A percentile compares a stretch with the other conserved stretches of the same genome.
These are phyloP conservation scores for Dipteronia dyeriana DNA, from an alignment of 345 rosid genomes.

Conservation along the genomic window DNA sequence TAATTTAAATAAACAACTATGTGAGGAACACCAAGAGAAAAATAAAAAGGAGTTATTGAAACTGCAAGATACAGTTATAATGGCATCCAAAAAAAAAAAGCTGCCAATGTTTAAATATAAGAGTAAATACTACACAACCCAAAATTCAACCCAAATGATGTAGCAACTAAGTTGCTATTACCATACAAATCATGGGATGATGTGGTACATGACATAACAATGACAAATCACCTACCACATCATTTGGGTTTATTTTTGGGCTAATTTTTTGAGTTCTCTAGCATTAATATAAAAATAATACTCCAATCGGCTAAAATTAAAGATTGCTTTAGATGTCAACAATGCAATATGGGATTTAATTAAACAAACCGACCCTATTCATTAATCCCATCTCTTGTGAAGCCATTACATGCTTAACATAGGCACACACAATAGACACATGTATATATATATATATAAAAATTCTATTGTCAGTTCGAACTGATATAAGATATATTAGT, in stretches of 20 bases:
- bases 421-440: neutral
- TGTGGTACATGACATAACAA: too few relatives aligned
- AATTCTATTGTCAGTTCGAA: too few relatives aligned
- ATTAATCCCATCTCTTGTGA: neutral
- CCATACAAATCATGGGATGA: too few relatives aligned
- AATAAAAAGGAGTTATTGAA: neutral
- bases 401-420: neutral
- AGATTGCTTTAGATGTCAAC: neutral
- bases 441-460: neutral
- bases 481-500: too few relatives aligned
- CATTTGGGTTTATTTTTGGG: too few relatives aligned
- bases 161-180: too few relatives aligned
- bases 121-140: too few relatives aligned
- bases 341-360: neutral
- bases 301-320: neutral
- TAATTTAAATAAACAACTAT: neutral
- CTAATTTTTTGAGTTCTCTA: too few relatives aligned
- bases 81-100: neutral
- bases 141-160: too few relatives aligned
- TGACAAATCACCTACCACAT: too few relatives aligned
- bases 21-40: neutral
- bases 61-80: neutral
- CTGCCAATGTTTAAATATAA: neutral
- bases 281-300: neutral
- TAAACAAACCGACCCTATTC: neutral